Percentiles rank a stretch among this genome's conserved stretches.
Conservation (phyloP, 225 moss, liverwort and hornwort species). For the Asterella californica region DNA sequence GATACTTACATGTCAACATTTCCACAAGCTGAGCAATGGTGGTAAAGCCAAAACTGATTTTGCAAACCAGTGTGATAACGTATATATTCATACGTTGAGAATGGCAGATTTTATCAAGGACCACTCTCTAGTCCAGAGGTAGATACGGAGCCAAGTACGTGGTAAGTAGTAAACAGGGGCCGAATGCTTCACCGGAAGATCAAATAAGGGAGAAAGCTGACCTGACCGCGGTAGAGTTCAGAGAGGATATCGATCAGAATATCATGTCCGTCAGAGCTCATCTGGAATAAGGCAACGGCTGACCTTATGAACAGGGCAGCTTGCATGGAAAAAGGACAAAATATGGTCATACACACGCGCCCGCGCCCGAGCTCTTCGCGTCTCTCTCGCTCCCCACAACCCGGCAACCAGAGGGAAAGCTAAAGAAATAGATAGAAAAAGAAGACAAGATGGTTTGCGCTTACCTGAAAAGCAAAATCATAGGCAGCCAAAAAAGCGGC, state of each 20-base stretch:
- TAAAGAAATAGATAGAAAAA: background rate
- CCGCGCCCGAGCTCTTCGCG: background rate
- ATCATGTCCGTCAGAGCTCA: conserved; percentile 71
- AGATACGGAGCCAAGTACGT: no score
- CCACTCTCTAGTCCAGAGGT: no score
- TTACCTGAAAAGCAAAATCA: conserved; percentile 72
- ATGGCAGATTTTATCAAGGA: no score
- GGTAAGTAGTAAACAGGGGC: no score
- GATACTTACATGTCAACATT: background rate
- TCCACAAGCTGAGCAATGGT: background rate
- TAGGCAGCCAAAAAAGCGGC: conserved; percentile 93
- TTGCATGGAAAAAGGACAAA: background rate
- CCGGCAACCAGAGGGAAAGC: background rate
- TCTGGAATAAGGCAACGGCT: conserved; percentile 36
- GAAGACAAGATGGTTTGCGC: background rate
- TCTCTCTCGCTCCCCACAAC: no score
- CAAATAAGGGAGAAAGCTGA: conserved; percentile 7
- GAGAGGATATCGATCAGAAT: conserved; percentile 74
- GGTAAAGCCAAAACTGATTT: background rate
- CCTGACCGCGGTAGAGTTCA: conserved; percentile 95
- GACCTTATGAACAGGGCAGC: background rate
- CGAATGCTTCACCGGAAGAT: no score
- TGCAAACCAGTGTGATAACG: background rate
- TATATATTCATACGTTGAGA: no score
- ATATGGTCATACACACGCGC: background rate